Conservation (phyloP, 2,329 filamentous ascomycete species). For the Calonectria montana region DNA sequence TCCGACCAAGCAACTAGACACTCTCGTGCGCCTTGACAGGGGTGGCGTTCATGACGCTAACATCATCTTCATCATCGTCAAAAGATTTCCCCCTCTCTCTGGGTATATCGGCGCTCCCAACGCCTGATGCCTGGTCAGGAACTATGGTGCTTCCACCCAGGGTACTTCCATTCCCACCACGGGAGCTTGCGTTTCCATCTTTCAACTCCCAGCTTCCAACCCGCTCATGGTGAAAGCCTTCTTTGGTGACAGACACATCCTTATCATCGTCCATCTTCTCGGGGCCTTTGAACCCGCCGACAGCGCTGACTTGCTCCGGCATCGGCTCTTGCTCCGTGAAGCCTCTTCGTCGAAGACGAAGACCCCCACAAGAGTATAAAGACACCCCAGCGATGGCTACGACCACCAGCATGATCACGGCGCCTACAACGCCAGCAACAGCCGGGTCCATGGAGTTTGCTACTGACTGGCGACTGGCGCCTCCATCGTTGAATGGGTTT, state of each 20-base stretch:
- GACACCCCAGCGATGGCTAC: slow-evolving; percentile 47
- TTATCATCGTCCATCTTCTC: slow-evolving; percentile 58
- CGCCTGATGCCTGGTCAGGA: slow-evolving; percentile 30
- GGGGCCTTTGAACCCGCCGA: slow-evolving; percentile 57
- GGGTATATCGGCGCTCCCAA: slow-evolving; percentile 38
- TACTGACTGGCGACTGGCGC: not conserved
- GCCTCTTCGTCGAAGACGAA: slow-evolving; percentile 44
- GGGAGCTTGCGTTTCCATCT: slow-evolving; percentile 12
- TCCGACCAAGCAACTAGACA: slow-evolving; percentile 44
- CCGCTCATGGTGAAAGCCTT: slow-evolving; percentile 57
- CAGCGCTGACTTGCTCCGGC: slow-evolving; percentile 12
- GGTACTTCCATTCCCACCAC: slow-evolving; percentile 7
- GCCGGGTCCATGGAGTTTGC: slow-evolving; percentile 46
- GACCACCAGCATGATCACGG: slow-evolving; percentile 51
- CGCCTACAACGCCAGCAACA: slow-evolving; percentile 61
- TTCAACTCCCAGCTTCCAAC: slow-evolving; percentile 63
- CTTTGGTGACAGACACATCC: slow-evolving; percentile 54
- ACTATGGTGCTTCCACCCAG: slow-evolving; percentile 25
- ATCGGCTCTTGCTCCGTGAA: not conserved
- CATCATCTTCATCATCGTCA: slow-evolving; percentile 46
- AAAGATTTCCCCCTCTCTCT: slow-evolving; percentile 32
- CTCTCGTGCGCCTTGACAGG: slow-evolving; percentile 54
- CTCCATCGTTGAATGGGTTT: not conserved
- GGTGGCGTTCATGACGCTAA: slow-evolving; percentile 49
- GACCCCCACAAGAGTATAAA: slow-evolving; percentile 48